A percentile compares a stretch with the other conserved stretches of the same genome.
phyloP scores from a whole-genome alignment of 2,329 filamentous ascomycete species.

The Ceratocystis smalleyi region DNA sequence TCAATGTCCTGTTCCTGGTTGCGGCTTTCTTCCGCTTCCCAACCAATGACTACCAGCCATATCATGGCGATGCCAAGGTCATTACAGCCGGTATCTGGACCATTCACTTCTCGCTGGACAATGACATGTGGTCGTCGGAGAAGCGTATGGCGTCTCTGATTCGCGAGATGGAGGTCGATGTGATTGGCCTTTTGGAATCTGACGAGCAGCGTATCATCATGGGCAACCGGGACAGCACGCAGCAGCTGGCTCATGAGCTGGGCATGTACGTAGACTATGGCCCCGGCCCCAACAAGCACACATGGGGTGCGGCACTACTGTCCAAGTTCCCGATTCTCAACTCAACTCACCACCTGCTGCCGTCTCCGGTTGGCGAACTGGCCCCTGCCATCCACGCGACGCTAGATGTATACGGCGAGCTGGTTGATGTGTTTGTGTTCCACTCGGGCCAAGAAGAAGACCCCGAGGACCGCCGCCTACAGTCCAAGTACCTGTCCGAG shows the following conservation, averaged over 20 bases:
- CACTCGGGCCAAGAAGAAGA: conserved; percentile 98
- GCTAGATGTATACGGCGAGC: conserved; percentile 74
- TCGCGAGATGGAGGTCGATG: conserved; percentile 89
- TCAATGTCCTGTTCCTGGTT: conserved; percentile 67
- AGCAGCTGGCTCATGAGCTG: conserved; percentile 86
- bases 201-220: conserved; percentile 97
- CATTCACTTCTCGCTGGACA: conserved; percentile 93
- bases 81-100: conserved; percentile 97
- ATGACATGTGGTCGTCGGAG: conserved; percentile 97
- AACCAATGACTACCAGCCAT: conserved; percentile 75
- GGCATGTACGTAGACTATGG: conserved; percentile 99
- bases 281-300: conserved; percentile 96
- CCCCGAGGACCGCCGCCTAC: conserved; percentile 72
- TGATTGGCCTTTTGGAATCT: conserved; percentile 84
- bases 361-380: conserved; percentile 83
- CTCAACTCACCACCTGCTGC: conserved; percentile 87
- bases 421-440: conserved; percentile 92
- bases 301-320: conserved; percentile 82
- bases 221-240: conserved; percentile 93
- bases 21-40: conserved; percentile 85
- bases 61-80: conserved; percentile 74
- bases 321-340: conserved; percentile 97
- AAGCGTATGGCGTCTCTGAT: conserved; percentile 82
- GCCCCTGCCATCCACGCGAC: conserved; percentile 96
- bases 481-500: conserved; percentile 70